Percentiles rank a stretch among this genome's conserved stretches.
Conservation (phyloP, 2,329 filamentous ascomycete genomes). For the Amphichorda felina region DNA sequence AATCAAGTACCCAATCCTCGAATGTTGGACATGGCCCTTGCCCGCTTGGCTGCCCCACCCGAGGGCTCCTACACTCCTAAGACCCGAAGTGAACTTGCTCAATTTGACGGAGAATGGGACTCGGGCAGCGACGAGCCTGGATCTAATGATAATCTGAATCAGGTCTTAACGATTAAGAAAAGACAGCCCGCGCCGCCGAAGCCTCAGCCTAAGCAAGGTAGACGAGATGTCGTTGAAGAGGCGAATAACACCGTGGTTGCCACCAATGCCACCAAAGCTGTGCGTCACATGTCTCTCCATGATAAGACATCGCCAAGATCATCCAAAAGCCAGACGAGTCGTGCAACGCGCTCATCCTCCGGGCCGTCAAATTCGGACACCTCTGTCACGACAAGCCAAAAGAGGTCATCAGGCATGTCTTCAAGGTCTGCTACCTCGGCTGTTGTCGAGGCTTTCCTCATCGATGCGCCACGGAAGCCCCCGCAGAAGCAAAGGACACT, state of each 20-base stretch:
- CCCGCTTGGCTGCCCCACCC: constrained; percentile 25
- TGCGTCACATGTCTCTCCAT: constrained; percentile 33
- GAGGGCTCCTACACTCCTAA: constrained; percentile 24
- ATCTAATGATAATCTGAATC: constrained; percentile 40
- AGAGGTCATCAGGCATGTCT: constrained; percentile 41
- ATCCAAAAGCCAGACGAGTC: constrained; percentile 16
- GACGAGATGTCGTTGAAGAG: constrained; percentile 25
- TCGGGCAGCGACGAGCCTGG: constrained; percentile 32
- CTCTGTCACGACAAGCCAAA: constrained; percentile 28
- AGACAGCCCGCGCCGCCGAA: constrained; percentile 27
- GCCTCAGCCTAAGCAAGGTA: constrained; percentile 24
- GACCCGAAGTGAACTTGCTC: constrained; percentile 35
- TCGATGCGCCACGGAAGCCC: constrained; percentile 25
- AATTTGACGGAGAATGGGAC: constrained; percentile 49
- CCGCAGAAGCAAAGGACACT: constrained; percentile 42
- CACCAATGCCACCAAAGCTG: constrained; percentile 38
- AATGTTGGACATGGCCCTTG: constrained; percentile 29
- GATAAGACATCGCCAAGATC: constrained; percentile 29
- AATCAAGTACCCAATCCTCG: constrained; percentile 13
- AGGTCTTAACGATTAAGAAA: constrained; percentile 42
- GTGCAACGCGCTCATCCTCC: constrained; percentile 10
- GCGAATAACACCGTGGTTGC: constrained; percentile 30
- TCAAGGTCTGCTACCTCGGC: constrained; percentile 42
- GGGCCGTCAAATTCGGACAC: constrained; percentile 24
- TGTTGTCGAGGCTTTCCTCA: constrained; percentile 43